Evolutionary conservation across 805 yeast genomes (phyloP).

Genomic region (Starmerella scarabaei): DNA sequence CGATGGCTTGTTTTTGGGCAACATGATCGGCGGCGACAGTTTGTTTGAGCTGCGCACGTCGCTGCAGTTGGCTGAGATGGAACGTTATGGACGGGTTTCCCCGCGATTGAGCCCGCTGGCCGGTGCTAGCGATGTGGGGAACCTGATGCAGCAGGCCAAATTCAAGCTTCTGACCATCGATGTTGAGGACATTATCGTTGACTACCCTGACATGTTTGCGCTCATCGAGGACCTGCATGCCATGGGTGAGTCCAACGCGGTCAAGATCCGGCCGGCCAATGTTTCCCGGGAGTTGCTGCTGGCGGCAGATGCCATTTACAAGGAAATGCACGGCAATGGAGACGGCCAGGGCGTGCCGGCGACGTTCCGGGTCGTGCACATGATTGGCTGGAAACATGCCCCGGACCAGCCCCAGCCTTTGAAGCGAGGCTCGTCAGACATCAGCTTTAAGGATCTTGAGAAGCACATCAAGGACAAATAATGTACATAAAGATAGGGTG

Average conservation of each 20-base stretch:
- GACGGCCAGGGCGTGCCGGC: slow-evolving; percentile 61
- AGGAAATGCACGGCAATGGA: slow-evolving; percentile 52
- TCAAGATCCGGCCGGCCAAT: slow-evolving; percentile 28
- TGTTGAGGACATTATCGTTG: slow-evolving; percentile 68
- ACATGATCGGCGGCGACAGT: slow-evolving; percentile 75
- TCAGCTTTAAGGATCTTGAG: slow-evolving; percentile 48
- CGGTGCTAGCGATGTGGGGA: slow-evolving; percentile 63
- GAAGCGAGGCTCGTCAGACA: slow-evolving; percentile 56
- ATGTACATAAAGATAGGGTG: not conserved
- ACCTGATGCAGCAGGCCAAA: slow-evolving; percentile 58
- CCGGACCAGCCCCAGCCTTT: slow-evolving; percentile 59
- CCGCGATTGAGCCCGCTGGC: slow-evolving; percentile 76
- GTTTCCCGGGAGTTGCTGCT: slow-evolving; percentile 51
- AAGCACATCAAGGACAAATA: not conserved
- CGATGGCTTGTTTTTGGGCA: slow-evolving; percentile 71
- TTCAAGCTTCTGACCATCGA: slow-evolving; percentile 73
- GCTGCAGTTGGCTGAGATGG: slow-evolving; percentile 70
- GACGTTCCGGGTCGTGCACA: slow-evolving; percentile 61
- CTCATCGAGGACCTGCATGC: slow-evolving; percentile 57
- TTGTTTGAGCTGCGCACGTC: slow-evolving; percentile 70
- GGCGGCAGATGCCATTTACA: slow-evolving; percentile 69
- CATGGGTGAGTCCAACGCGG: slow-evolving; percentile 79
- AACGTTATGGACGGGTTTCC: slow-evolving; percentile 63
- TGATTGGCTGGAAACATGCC: slow-evolving; percentile 83
- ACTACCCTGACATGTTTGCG: slow-evolving; percentile 58